Conservation (phyloP, 1,139 yeast genomes). For the Kodamaea sp. region DNA sequence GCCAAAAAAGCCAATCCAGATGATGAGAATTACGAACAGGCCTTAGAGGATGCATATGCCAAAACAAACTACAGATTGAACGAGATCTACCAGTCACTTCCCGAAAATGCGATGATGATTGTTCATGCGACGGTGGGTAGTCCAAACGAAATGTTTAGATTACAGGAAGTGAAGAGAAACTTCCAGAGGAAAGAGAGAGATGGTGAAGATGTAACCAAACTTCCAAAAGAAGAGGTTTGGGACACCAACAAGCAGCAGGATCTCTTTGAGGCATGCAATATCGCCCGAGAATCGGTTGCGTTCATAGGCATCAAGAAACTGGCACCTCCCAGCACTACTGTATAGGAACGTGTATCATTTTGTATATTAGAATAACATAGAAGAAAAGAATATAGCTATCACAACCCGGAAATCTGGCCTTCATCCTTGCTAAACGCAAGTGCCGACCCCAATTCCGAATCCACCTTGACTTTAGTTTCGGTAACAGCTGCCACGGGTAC, state of each 20-base stretch:
- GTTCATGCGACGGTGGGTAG: constrained; percentile 67
- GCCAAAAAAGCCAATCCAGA: not conserved
- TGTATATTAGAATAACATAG: not conserved
- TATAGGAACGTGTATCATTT: not conserved
- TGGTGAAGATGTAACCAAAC: constrained; percentile 37
- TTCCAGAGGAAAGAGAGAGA: constrained; percentile 41
- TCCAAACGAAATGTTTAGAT: constrained; percentile 50
- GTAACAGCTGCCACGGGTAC: constrained; percentile 1
- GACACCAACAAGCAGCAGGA: constrained; percentile 46
- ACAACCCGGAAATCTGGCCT: constrained; percentile 20
- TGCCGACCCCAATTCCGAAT: constrained; percentile 21
- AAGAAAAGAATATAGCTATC: constrained; percentile 1
- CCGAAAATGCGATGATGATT: constrained; percentile 60
- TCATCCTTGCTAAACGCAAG: constrained; percentile 23
- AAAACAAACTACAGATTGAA: constrained; percentile 45
- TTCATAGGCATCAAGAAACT: constrained; percentile 32
- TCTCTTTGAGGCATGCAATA: constrained; percentile 40
- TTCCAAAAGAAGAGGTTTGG: constrained; percentile 53
- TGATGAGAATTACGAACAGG: constrained; percentile 1
- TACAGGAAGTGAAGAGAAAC: constrained; percentile 42
- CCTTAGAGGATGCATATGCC: constrained; percentile 4
- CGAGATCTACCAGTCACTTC: constrained; percentile 52
- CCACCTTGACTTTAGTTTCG: constrained; percentile 9
- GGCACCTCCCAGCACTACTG: not conserved
- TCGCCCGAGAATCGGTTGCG: constrained; percentile 58